Base-by-base conservation (phyloP, 257 asterid genomes). In the Salvia rosmarinus region DNA sequence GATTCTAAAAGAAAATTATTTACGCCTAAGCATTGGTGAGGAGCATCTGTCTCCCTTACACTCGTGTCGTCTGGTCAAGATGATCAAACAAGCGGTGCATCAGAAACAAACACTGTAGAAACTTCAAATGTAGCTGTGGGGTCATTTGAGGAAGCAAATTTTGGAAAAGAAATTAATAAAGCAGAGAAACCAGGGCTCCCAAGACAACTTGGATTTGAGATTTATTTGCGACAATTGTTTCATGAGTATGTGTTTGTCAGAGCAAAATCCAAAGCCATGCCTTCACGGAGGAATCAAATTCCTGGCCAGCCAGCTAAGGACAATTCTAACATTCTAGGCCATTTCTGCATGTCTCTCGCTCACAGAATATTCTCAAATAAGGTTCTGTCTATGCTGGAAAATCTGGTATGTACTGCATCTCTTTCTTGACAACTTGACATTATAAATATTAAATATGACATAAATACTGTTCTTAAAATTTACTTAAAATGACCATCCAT, bases 331-430 rank as follows among this genome's bases (percentile, higher is more conserved):
- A 87, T 88, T 77, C 95, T 95, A 39, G 90, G 87, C 68, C 97
- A 95, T 83, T 95, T 91, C 75, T 86, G 95, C 85, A 78, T 83
- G 86, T 89, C 98, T 76, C 87, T 95, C 67, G 91, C 97, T 74
- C 99, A 95, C 80, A 85, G 98, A 77, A 95, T 91, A 82, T 91
- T 91, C 88, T 88, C 98, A 39, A 87, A 81, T 83, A 91, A 90
- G 84, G 98, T 91, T 78, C 84, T 88, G 6, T 72, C 82, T 11
- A 78, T 80, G 79, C 89, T 95, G 82, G 98, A 95, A 80, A 81
- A 52, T 85, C 88, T 95, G 99, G 99, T 91, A 86, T 61, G 84
- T 14, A 19, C 62, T 74, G 37, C 11, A 71, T 70, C 44, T 71
- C 64, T 62, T 77, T 16, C 37, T 46, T 58, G 56, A 56, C 63